These are phyloP conservation scores for Xylariaceae sp. DNA, from an alignment of 2,329 filamentous ascomycete genomes.

Conservation along the genomic window DNA sequence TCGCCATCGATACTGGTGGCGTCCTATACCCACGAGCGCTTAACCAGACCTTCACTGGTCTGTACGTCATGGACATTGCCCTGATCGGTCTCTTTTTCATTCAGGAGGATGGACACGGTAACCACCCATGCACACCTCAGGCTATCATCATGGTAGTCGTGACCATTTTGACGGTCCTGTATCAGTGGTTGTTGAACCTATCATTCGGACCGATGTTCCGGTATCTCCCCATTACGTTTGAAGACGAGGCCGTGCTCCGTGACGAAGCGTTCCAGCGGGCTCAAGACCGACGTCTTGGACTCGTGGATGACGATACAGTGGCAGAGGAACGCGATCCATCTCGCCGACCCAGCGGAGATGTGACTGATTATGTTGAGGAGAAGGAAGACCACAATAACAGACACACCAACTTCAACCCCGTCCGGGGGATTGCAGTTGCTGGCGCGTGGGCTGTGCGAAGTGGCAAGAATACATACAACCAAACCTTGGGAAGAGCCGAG, in stretches of 20 bases:
- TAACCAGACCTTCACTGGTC: constrained; percentile 89
- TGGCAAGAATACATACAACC: constrained; percentile 44
- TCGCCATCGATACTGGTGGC: constrained; percentile 85
- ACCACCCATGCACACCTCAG: constrained; percentile 63
- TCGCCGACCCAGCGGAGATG: constrained; percentile 41
- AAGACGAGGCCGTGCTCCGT: constrained; percentile 88
- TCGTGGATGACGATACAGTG: constrained; percentile 46
- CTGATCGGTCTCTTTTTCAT: constrained; percentile 88
- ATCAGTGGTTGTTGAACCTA: constrained; percentile 73
- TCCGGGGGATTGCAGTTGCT: constrained; percentile 45
- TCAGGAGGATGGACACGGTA: constrained; percentile 50
- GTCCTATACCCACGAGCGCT: constrained; percentile 87
- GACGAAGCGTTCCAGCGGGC: constrained; percentile 83
- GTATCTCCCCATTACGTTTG: constrained; percentile 89
- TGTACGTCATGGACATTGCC: constrained; percentile 92
- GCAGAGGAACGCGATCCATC: constrained; percentile 36
- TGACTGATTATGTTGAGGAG: constrained; percentile 29
- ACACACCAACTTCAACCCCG: constrained; percentile 35
- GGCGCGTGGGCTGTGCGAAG: constrained; percentile 45
- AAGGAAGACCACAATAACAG: constrained; percentile 26
- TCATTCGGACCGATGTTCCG: constrained; percentile 81
- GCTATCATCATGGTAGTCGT: constrained; percentile 80
- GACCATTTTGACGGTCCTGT: constrained; percentile 64
- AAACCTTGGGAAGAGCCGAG: constrained; percentile 41
- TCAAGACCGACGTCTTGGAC: constrained; percentile 64